Evolutionary conservation across 2,329 filamentous ascomycete genomes (phyloP).

Genomic region (Diaporthe sp.): DNA sequence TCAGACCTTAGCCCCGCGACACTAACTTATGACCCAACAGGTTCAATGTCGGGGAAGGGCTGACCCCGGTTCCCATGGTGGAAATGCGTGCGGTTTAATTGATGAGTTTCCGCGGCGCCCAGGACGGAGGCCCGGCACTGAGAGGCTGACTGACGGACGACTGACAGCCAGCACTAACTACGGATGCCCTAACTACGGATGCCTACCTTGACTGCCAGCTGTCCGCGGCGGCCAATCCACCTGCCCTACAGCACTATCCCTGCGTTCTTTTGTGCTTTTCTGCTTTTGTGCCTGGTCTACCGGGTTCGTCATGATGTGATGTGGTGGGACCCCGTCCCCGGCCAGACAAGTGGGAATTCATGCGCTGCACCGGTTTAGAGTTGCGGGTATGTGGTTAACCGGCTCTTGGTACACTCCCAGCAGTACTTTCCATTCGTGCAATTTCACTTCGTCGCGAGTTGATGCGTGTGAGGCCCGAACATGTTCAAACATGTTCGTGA

Average conservation of each 20-base stretch:
- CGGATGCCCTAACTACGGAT: background rate
- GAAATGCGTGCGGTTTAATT: conserved; percentile 12
- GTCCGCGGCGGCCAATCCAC: conserved; percentile 7
- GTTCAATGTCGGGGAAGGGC: conserved; percentile 22
- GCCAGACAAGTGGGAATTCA: conserved; percentile 28
- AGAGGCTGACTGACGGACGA: background rate
- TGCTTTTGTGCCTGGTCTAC: background rate
- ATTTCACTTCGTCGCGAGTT: conserved; percentile 28
- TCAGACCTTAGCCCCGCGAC: conserved; percentile 30
- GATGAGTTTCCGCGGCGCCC: conserved; percentile 20
- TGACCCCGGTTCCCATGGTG: conserved; percentile 4
- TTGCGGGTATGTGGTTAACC: conserved; percentile 31
- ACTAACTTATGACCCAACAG: conserved; percentile 9
- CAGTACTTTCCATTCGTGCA: conserved; percentile 27
- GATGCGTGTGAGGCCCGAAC: conserved; percentile 13
- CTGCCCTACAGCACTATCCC: background rate
- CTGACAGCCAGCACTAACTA: background rate
- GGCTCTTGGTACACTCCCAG: conserved; percentile 18
- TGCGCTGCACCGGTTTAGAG: conserved; percentile 19
- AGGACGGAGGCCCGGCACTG: background rate
- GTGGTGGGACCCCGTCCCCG: conserved; percentile 17
- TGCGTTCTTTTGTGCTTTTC: background rate
- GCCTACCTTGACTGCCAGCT: background rate
- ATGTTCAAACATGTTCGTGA: conserved; percentile 11
- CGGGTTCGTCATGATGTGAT: conserved; percentile 17